These are phyloP conservation scores for Pelargonium nanum DNA, from an alignment of 345 rosid genomes.

Conservation along the genomic window DNA sequence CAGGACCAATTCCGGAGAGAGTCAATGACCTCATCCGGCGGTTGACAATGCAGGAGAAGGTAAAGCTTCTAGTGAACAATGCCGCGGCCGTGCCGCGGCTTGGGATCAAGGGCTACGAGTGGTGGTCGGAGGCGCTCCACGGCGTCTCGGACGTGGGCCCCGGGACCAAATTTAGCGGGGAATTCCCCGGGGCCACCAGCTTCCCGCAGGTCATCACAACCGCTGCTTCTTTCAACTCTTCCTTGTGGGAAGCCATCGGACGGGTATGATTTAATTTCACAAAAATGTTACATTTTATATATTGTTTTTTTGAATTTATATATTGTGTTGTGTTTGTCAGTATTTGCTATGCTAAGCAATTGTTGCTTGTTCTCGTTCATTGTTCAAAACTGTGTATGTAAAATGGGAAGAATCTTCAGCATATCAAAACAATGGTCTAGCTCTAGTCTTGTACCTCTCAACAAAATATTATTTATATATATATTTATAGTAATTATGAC, in stretches of 20 bases:
- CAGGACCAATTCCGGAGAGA: constrained; percentile 50
- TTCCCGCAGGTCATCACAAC: constrained; percentile 93
- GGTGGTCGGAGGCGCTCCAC: constrained; percentile 99
- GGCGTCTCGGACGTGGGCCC: constrained; percentile 79
- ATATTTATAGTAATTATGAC: too few relatives aligned
- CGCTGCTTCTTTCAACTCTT: constrained; percentile 80
- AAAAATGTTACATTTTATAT: too few relatives aligned
- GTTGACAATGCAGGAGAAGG: constrained; percentile 74
- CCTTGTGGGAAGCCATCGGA: constrained; percentile 83
- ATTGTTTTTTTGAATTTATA: too few relatives aligned
- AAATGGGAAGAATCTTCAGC: too few relatives aligned
- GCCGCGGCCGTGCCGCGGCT: constrained; percentile 71
- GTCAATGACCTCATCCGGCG: constrained; percentile 67
- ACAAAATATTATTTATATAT: too few relatives aligned
- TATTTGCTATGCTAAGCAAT: too few relatives aligned
- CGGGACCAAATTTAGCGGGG: constrained; percentile 59
- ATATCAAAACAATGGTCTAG: too few relatives aligned
- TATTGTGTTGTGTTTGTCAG: not conserved
- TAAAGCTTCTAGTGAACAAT: constrained; percentile 63
- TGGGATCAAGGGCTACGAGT: constrained; percentile 77
- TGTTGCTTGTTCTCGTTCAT: too few relatives aligned
- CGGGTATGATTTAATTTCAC: constrained; percentile 33
- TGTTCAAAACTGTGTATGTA: too few relatives aligned
- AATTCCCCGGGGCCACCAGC: constrained; percentile 73
- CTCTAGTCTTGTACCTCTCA: too few relatives aligned